Percentiles rank a stretch among this genome's conserved stretches.
Evolutionary conservation across 805 yeast species (phyloP).

Genomic region (Teunomyces panamensis): DNA sequence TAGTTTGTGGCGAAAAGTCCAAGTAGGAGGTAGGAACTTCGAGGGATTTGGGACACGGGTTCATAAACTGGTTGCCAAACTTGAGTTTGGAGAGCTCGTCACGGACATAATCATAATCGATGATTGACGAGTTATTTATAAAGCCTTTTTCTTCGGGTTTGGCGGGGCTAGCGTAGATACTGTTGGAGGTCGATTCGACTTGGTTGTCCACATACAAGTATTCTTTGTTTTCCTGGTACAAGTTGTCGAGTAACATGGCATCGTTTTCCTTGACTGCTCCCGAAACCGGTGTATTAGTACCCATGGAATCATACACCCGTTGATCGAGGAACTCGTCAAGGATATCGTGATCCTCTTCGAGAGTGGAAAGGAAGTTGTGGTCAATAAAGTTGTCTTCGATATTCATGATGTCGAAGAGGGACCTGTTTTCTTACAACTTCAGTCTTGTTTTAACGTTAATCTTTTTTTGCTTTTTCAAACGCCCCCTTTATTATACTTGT

Average conservation of each 20-base stretch:
- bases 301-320: constrained; percentile 42
- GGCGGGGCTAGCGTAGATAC: constrained; percentile 19
- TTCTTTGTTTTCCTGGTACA: constrained; percentile 15
- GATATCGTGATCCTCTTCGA: constrained; percentile 41
- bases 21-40: constrained; percentile 31
- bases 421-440: background rate
- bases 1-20: constrained; percentile 36
- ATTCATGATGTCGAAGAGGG: background rate
- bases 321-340: constrained; percentile 57
- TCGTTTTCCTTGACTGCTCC: constrained; percentile 10
- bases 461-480: too few species aligned
- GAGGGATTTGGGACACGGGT: constrained; percentile 32
- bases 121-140: constrained; percentile 5
- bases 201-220: constrained; percentile 19
- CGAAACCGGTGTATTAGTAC: constrained; percentile 17
- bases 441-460: too few species aligned
- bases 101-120: constrained; percentile 45
- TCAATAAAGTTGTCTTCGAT: constrained; percentile 16
- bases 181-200: constrained; percentile 3
- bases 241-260: constrained; percentile 14
- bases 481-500: too few species aligned
- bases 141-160: constrained; percentile 3
- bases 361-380: constrained; percentile 18
- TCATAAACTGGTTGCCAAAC: constrained; percentile 47
- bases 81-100: constrained; percentile 50